phyloP scores from a whole-genome alignment of 768 basidiomycete species.

The Trametes gibbosa region DNA sequence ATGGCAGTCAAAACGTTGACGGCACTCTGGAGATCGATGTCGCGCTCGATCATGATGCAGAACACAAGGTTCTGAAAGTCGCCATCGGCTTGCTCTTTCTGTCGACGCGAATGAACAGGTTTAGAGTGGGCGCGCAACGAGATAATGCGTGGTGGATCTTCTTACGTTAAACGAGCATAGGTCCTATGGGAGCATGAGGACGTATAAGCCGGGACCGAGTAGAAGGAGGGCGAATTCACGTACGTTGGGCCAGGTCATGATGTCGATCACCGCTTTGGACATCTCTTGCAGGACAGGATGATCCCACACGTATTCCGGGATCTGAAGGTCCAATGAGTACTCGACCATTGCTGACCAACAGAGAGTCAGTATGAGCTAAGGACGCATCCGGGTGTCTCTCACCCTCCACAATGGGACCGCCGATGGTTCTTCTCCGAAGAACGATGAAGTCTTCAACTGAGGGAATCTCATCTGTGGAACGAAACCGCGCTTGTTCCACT shows the following conservation, averaged over 20 bases:
- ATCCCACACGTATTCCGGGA: slow-evolving; percentile 37
- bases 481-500: slow-evolving; percentile 34
- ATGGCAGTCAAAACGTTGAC: slow-evolving; percentile 38
- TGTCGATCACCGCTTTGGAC: slow-evolving; percentile 40
- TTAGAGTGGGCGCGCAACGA: not conserved
- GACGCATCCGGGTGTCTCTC: no score
- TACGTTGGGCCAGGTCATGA: slow-evolving; percentile 43
- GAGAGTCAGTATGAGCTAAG: not conserved
- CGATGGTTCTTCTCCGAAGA: slow-evolving; percentile 38
- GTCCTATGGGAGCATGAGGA: slow-evolving; percentile 29
- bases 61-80: slow-evolving; percentile 41
- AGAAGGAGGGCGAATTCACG: slow-evolving; percentile 15
- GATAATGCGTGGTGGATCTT: slow-evolving; percentile 4
- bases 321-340: slow-evolving; percentile 37
- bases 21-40: slow-evolving; percentile 33
- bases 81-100: slow-evolving; percentile 40
- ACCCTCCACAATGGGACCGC: slow-evolving; percentile 39
- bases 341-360: slow-evolving; percentile 33
- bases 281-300: slow-evolving; percentile 33
- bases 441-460: slow-evolving; percentile 38
- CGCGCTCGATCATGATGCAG: slow-evolving; percentile 37
- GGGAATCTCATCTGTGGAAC: slow-evolving; percentile 36
- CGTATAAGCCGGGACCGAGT: slow-evolving; percentile 27
- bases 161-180: slow-evolving; percentile 16
- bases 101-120: not conserved